Base-by-base conservation (phyloP, 305 asterid species). In the Fraxinus nigra region DNA sequence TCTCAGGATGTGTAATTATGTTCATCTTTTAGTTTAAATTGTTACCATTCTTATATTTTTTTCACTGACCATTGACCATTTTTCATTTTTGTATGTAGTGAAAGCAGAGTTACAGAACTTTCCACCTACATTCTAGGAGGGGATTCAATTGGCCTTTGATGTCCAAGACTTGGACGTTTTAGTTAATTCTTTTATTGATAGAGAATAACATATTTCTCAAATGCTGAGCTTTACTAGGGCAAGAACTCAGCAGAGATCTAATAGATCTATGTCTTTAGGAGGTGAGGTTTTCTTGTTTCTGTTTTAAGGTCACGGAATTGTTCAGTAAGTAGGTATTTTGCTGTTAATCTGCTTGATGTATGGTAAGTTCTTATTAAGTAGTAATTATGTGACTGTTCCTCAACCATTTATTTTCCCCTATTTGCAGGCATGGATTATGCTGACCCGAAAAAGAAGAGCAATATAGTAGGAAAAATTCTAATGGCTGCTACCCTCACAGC, bases 381-480 rank as follows among this genome's bases (percentile, higher is more conserved):
- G 24, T 82, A 40, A 77, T 85, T 75, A 43, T 38, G 34, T 65
- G 2, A 11, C 22, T 51, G 61, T 51, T 51, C 61, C 61, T 51
- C 72, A 65, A 65, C 72, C 72, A 28, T 18, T 33, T 37, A 33
- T 61, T 20, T 20, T 65, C 78, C 83, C 51, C 26, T 56, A 13
- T 80, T 86, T 75, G 75, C 89, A 95, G 98, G 98, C 92, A 86
- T 91, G 93, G 98, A 95, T 80, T 92, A 89, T 65, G 87, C 88
- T 4, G 98, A 93, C 85, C 98, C 98, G 4, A 95, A 91, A 91
- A 95, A 95, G 92, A 93, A 92, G 90, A 93, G 86, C 82, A 87
- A 85, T 78, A 78, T 87, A 63, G 77, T 86, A 63, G 97, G 95
- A 51, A 95, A 90, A 88, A 87, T 93, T 78, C 34, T 93, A 33